Percentiles rank a stretch among this genome's conserved stretches.
These are phyloP conservation scores for Trametopsis cervina DNA, from an alignment of 768 basidiomycete genomes.

Conservation along the genomic window DNA sequence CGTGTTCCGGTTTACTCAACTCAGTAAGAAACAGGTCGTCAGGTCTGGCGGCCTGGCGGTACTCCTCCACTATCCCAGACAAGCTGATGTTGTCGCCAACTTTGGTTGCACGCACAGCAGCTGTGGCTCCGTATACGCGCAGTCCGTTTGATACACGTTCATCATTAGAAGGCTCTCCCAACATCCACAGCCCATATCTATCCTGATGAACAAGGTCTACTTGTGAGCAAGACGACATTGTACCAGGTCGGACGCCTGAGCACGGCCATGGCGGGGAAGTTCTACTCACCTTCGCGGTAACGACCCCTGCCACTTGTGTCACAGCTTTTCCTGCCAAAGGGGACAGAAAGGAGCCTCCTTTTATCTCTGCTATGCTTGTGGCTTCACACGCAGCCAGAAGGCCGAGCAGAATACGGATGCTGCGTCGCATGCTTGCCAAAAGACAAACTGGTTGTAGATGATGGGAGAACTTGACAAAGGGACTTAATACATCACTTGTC, in stretches of 20 bases:
- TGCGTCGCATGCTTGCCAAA: too few relatives aligned
- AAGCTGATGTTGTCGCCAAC: slow-evolving; percentile 45
- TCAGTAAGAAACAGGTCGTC: slow-evolving; percentile 48
- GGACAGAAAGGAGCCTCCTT: slow-evolving; percentile 41
- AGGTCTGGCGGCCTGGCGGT: slow-evolving; percentile 33
- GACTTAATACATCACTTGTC: too few relatives aligned
- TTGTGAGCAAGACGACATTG: neutral
- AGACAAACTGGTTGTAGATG: too few relatives aligned
- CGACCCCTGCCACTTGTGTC: slow-evolving; percentile 40
- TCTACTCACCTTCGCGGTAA: slow-evolving; percentile 42
- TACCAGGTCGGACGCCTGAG: too few relatives aligned
- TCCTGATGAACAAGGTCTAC: slow-evolving; percentile 29
- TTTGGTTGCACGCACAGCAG: slow-evolving; percentile 25
- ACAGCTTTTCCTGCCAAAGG: slow-evolving; percentile 40
- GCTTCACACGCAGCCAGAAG: neutral
- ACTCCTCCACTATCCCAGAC: slow-evolving; percentile 42
- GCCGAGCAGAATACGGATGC: too few relatives aligned
- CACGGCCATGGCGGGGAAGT: too few relatives aligned
- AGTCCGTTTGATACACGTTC: slow-evolving; percentile 45
- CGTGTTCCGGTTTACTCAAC: slow-evolving; percentile 35
- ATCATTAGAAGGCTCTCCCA: slow-evolving; percentile 37
- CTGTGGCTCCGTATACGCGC: slow-evolving; percentile 38
- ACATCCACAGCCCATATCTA: slow-evolving; percentile 41
- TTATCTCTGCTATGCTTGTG: slow-evolving; percentile 41
- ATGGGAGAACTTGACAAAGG: too few relatives aligned